Conservation (phyloP, 2,329 filamentous ascomycete genomes). For the Fusarium clavum region DNA sequence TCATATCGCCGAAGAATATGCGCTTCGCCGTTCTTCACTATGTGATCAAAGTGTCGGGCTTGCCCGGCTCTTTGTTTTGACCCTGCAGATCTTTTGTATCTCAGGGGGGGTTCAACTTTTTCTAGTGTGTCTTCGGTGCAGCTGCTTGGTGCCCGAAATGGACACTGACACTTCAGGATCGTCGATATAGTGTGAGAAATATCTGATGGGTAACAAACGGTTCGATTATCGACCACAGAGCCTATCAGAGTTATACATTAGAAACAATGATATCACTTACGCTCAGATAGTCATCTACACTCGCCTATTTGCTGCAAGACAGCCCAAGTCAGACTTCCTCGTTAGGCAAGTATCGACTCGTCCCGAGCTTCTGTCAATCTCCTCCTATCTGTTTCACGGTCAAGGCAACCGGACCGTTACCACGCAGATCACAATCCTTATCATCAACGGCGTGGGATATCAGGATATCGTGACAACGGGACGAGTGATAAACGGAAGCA, state of each 20-base stretch:
- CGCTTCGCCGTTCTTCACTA: not conserved
- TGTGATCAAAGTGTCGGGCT: constrained; percentile 21
- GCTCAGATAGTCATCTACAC: not conserved
- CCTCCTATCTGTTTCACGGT: constrained; percentile 3
- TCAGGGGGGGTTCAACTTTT: constrained; percentile 5
- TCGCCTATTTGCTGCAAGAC: constrained; percentile 20
- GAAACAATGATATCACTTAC: constrained; percentile 9
- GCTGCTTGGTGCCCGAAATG: not conserved
- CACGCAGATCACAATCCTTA: constrained; percentile 2
- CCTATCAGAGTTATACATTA: not conserved
- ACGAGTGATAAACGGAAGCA: not conserved
- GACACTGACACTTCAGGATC: constrained; percentile 8
- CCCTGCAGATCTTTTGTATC: constrained; percentile 25
- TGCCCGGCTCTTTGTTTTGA: constrained; percentile 15
- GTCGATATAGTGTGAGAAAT: constrained; percentile 1
- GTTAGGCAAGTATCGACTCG: constrained; percentile 38
- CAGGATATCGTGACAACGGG: constrained; percentile 3
- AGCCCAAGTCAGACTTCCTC: constrained; percentile 23
- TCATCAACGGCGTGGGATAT: not conserved
- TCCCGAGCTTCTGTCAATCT: constrained; percentile 25
- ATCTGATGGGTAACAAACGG: not conserved
- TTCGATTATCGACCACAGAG: not conserved
- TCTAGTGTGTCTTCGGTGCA: constrained; percentile 15
- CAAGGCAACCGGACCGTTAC: constrained; percentile 14
- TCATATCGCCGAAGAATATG: not conserved